Evolutionary conservation across 202 grass and related monocot species (phyloP).

Genomic region (Eragrostis tef): DNA sequence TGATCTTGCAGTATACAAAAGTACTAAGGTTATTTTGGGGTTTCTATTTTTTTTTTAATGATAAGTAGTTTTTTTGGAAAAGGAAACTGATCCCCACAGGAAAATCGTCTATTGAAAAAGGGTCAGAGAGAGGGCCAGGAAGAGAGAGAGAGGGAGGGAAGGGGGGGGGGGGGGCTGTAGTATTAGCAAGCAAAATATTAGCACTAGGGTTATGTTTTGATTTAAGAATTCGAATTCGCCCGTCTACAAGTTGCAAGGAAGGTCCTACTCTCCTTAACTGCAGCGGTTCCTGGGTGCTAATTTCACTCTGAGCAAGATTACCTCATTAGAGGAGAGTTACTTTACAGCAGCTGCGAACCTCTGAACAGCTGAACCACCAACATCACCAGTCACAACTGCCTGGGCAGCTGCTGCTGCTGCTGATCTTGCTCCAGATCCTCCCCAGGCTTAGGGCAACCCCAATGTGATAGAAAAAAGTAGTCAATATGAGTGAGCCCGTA

Average conservation of each 20-base stretch:
- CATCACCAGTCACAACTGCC: constrained; percentile 47
- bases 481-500: too few relatives aligned
- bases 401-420: constrained; percentile 28
- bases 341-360: constrained; percentile 2
- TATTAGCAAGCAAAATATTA: neutral
- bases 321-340: neutral
- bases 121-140: too few relatives aligned
- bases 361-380: constrained; percentile 43
- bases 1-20: constrained; percentile 28
- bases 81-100: too few relatives aligned
- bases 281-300: constrained; percentile 6
- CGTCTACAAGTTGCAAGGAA: neutral
- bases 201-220: too few relatives aligned
- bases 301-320: neutral
- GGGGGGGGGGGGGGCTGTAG: too few relatives aligned
- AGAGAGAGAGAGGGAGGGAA: too few relatives aligned
- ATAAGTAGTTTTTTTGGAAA: too few relatives aligned
- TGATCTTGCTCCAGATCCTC: constrained; percentile 42
- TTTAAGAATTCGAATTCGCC: neutral
- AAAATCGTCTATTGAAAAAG: too few relatives aligned
- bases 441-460: too few relatives aligned
- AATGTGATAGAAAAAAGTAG: too few relatives aligned
- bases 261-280: constrained; percentile 17
- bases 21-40: neutral
- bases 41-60: too few relatives aligned